Evolutionary conservation across 805 yeast genomes (phyloP).

Genomic region (Saturnispora dispora): DNA sequence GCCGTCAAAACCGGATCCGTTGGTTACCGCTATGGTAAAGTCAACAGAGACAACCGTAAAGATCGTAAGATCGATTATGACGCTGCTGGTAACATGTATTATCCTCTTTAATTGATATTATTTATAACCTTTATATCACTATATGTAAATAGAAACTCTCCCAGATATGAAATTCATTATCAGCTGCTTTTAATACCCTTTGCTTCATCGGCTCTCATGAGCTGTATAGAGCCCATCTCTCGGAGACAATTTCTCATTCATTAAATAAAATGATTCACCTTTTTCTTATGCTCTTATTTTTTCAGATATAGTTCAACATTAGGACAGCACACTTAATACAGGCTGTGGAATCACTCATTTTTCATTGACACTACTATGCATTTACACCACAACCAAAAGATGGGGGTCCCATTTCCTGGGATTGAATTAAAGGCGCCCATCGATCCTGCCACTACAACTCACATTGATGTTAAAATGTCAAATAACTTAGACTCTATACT

Average conservation of each 20-base stretch:
- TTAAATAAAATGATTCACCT: background rate
- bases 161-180: background rate
- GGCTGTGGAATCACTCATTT: background rate
- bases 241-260: background rate
- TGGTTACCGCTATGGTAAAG: slow-evolving; percentile 88
- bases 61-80: slow-evolving; percentile 69
- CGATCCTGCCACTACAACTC: slow-evolving; percentile 9
- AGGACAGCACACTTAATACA: background rate
- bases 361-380: background rate
- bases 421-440: slow-evolving; percentile 7
- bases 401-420: background rate
- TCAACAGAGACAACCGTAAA: slow-evolving; percentile 81
- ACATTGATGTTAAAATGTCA: slow-evolving; percentile 4
- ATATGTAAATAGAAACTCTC: background rate
- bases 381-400: too few species aligned
- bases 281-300: background rate
- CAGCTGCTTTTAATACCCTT: background rate
- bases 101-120: slow-evolving; percentile 15
- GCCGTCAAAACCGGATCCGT: slow-evolving; percentile 74
- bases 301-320: background rate
- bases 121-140: background rate
- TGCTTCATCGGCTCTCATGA: background rate
- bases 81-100: slow-evolving; percentile 49
- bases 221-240: background rate
- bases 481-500: slow-evolving; percentile 1